These are phyloP conservation scores for Mycena latifolia DNA, from an alignment of 768 basidiomycete species.

Conservation along the genomic window DNA sequence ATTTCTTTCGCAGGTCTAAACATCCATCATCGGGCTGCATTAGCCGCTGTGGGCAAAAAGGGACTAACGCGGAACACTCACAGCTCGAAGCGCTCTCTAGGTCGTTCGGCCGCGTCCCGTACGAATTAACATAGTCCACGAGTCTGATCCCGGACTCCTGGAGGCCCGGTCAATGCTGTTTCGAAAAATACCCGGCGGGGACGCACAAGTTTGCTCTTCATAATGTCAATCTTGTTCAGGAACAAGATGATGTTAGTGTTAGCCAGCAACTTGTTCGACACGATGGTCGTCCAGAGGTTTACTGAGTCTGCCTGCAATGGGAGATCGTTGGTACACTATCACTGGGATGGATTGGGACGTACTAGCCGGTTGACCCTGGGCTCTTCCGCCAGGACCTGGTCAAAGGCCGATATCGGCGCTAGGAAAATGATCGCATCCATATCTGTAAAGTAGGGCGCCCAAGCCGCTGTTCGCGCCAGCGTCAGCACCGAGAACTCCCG, in stretches of 20 bases:
- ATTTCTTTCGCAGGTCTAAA: slow-evolving; percentile 58
- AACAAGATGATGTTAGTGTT: slow-evolving; percentile 83
- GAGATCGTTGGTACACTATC: not conserved
- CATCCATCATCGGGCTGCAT: not conserved
- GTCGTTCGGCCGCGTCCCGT: slow-evolving; percentile 76
- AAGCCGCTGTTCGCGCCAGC: slow-evolving; percentile 58
- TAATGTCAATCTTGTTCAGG: slow-evolving; percentile 86
- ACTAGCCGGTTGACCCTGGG: slow-evolving; percentile 73
- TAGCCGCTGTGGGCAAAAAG: slow-evolving; percentile 22
- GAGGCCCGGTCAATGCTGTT: slow-evolving; percentile 1
- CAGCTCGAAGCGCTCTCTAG: slow-evolving; percentile 76
- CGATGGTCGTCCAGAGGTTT: slow-evolving; percentile 79
- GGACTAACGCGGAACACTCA: slow-evolving; percentile 48
- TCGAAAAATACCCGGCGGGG: not conserved
- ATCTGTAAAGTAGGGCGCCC: slow-evolving; percentile 61
- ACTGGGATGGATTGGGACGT: slow-evolving; percentile 26
- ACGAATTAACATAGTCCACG: slow-evolving; percentile 78
- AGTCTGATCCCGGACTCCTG: slow-evolving; percentile 68
- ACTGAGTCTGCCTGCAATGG: slow-evolving; percentile 77
- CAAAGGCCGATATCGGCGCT: slow-evolving; percentile 78
- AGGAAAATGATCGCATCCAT: slow-evolving; percentile 81
- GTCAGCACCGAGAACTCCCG: slow-evolving; percentile 15
- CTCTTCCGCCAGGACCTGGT: slow-evolving; percentile 78
- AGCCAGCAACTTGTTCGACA: slow-evolving; percentile 77
- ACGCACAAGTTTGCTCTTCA: slow-evolving; percentile 68